Evolutionary conservation across 805 yeast species (phyloP), one percentile per base, ranked within the genome.

Genomic region (Yarrowia deformans): DNA sequence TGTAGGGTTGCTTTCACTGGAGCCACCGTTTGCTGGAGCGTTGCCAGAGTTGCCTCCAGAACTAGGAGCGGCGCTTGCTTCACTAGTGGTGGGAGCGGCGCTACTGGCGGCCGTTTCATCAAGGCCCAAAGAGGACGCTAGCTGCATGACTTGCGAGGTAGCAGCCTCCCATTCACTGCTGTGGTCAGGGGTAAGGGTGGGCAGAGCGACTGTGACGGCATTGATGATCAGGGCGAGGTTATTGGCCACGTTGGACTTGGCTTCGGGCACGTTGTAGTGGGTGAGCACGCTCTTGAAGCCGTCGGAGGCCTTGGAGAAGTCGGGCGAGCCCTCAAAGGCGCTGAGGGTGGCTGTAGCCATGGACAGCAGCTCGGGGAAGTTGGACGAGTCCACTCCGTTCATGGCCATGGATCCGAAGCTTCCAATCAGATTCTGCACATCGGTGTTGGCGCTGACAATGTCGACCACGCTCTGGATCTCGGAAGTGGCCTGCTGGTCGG

Each of bases 381-480:
- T 63, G 23, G 55, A 48, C n/a, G 55, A 37, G 35, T 63, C 48
- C 34, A 63, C 48, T 6, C 68, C 68, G 23, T 48, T 49, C 37
- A 48, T n/a, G 39, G 68, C 68, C 37, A 63, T n/a, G 39, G 55
- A 16, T 13, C 55, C 68, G 10, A 63, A 39, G 18, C 46, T 35
- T n/a, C 39, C 37, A 34, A 63, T 63, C 8, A 63, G 68, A 39
- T 49, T 49, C 68, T 63, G 68, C 9, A 63, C 32, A 39, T 63
- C 68, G 1, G 56, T 48, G 68, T 63, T 63, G 18, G 55, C 56
- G 37, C 48, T 48, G 12, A 63, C 56, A 40, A 63, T 63, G 56
- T 63, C 68, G 32, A 63, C 68, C 13, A 63, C 56, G 48, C 56
- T 49, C 56, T 63, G 68, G 68, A 63, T 63, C 68, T 63, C 68